Base-by-base conservation (phyloP, 768 basidiomycete genomes). In the Serendipita sp. region DNA sequence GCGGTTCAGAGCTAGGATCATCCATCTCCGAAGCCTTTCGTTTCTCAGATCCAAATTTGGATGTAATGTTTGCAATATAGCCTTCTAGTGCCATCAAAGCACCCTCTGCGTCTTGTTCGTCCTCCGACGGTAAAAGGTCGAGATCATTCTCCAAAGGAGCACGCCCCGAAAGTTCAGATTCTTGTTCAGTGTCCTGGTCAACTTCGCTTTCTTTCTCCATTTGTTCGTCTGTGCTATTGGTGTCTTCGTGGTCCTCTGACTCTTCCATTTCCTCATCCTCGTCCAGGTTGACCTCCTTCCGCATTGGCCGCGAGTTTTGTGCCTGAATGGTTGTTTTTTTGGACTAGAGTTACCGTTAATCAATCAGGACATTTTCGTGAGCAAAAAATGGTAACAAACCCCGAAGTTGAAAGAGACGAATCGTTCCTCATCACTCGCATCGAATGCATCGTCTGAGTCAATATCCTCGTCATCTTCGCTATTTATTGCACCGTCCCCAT, bases 381-480 rank as follows among this genome's bases (percentile, higher is more conserved):
- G 32, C 51, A 47, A 69, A 73, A 65, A 70, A 72, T 3, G 81
- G 78, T 45, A 72, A 60, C 56, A n/a, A 23, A 36, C 56, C 56
- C 35, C 10, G 18, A 80, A 79, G 13, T 67, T 69, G 67, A 86
- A 86, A 2, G 83, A 85, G 8, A 83, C 84, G 74, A 85, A 91
- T 2, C 79, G 76, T n/a, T 92, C 89, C 65, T 85, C 85, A 38
- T 90, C 89, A 64, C 81, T 84, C 71, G 89, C 86, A 67, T 89
- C 88, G 66, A 90, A 89, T 1, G 89, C 91, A 67, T 79, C 85
- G 69, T 93, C 91, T 67, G 85, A 87, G 66, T 90, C 88, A 51
- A 92, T 81, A 66, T 92, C 89, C 70, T 92, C 89, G 70, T 93
- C 91, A 67, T 93, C 88, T 0, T 75, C 83, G 66, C 81, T 83